Evolutionary conservation across 2,329 filamentous ascomycete species (phyloP), one percentile per base, ranked within the genome.

Genomic region (Tolypocladium nubicola): DNA sequence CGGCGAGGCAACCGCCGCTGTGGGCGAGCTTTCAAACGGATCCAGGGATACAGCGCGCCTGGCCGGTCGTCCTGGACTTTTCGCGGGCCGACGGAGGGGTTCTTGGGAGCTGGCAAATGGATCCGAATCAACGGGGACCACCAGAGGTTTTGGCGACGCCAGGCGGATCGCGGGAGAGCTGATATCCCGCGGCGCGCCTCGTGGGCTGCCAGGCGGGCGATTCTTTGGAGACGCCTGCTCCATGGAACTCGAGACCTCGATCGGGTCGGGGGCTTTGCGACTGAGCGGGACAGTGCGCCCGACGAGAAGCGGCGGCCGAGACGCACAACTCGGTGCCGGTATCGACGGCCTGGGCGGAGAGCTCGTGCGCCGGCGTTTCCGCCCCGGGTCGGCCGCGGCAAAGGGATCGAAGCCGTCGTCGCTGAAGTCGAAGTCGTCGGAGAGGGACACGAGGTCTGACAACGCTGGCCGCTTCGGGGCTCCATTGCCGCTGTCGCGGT

Each of bases 181-280:
- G 7, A 47, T 37, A 11, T 37, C 19, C 47, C 30, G 14, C 30
- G 19, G 4, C 47, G 30, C n/a, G 40, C 21, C n/a, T 19, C 26
- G 16, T 7, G 39, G 23, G 14, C 33, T 23, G 11, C 13, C 30
- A 23, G n/a, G n/a, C 8, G 30, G 5, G 14, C 23, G 37, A 7
- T 8, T 13, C 13, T 54, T 53, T 5, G 59, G 40, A 14, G 59
- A 49, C 1, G 54, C 50, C 2, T 26, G 43, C 37, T 65, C 63
- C 7, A 71, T 66, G 0, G 73, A 73, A 57, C 72, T 76, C 0
- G 71, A 71, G 2, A 71, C 65, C 30, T 75, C 71, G 9, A 75
- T 75, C 1, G 64, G 59, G 2, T 71, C 69, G 21, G 60, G 37
- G 2, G 54, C 57, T 3, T 52, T 10, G 6, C 53, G 49, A 10